phyloP scores from a whole-genome alignment of 768 basidiomycete genomes.

The Boletellus emodensis region DNA sequence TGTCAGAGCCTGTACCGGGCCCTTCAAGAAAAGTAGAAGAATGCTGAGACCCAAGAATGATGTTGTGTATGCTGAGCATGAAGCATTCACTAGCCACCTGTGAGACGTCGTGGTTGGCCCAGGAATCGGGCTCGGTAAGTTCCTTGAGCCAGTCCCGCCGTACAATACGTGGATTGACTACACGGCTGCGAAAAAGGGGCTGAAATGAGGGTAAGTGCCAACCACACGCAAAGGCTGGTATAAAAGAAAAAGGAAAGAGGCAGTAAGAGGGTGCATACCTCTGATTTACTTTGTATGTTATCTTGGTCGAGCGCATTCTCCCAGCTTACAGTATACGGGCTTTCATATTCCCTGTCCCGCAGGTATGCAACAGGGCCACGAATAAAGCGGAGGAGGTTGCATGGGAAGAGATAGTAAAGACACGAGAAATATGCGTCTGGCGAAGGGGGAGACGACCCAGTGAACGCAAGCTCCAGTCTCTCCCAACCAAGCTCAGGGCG shows the following conservation, averaged over 20 bases:
- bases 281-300: conserved; percentile 66
- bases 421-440: conserved; percentile 67
- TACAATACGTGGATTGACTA: conserved; percentile 70
- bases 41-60: conserved; percentile 43
- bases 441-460: conserved; percentile 52
- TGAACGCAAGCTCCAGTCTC: conserved; percentile 59
- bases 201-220: conserved; percentile 26
- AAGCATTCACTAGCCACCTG: conserved; percentile 63
- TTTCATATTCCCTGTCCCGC: conserved; percentile 42
- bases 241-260: background rate
- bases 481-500: conserved; percentile 65
- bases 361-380: conserved; percentile 66
- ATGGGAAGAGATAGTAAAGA: conserved; percentile 89
- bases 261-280: conserved; percentile 42
- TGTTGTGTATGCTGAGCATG: conserved; percentile 62
- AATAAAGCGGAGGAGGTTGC: conserved; percentile 79
- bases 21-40: background rate
- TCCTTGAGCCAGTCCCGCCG: conserved; percentile 63
- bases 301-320: conserved; percentile 61
- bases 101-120: conserved; percentile 60
- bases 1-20: conserved; percentile 1
- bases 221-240: background rate
- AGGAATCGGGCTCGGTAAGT: conserved; percentile 58
- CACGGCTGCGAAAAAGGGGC: conserved; percentile 66
- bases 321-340: conserved; percentile 72